Conservation (phyloP, 495 filamentous ascomycete genomes). For the Penicillium bialowiezense region DNA sequence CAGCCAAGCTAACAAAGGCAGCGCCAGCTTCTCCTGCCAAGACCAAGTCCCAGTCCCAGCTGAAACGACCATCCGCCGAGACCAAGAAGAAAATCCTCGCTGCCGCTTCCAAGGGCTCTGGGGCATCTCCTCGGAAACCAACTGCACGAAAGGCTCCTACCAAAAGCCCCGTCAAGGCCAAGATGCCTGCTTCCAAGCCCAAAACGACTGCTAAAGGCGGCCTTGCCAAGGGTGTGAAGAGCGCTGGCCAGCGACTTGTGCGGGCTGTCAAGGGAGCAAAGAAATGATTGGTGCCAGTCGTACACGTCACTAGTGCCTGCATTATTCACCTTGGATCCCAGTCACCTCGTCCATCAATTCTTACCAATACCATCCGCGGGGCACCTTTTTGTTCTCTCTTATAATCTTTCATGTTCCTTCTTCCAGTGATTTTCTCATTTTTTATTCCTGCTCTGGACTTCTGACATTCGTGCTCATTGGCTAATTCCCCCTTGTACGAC, state of each 20-base stretch:
- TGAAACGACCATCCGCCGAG: constrained; percentile 33
- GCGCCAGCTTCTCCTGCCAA: constrained; percentile 12
- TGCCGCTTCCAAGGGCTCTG: constrained; percentile 24
- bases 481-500: constrained; percentile 10
- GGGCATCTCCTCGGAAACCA: constrained; percentile 11
- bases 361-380: neutral
- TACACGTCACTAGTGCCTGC: too few species aligned
- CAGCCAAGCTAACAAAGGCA: constrained; percentile 18
- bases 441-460: neutral
- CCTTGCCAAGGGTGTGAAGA: constrained; percentile 15
- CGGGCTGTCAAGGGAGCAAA: constrained; percentile 19
- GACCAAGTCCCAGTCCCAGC: constrained; percentile 17
- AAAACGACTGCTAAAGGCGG: constrained; percentile 9
- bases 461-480: neutral
- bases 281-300: too few species aligned
- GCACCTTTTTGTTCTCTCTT: neutral
- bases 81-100: constrained; percentile 35
- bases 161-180: constrained; percentile 14
- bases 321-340: too few species aligned
- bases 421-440: neutral
- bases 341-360: too few species aligned
- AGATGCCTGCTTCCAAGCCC: constrained; percentile 9
- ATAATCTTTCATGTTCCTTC: constrained; percentile 4
- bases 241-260: constrained; percentile 13
- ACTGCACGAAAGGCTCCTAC: constrained; percentile 9